phyloP scores from a whole-genome alignment of 2,329 filamentous ascomycete genomes.

The Aspergillus tubingensis region DNA sequence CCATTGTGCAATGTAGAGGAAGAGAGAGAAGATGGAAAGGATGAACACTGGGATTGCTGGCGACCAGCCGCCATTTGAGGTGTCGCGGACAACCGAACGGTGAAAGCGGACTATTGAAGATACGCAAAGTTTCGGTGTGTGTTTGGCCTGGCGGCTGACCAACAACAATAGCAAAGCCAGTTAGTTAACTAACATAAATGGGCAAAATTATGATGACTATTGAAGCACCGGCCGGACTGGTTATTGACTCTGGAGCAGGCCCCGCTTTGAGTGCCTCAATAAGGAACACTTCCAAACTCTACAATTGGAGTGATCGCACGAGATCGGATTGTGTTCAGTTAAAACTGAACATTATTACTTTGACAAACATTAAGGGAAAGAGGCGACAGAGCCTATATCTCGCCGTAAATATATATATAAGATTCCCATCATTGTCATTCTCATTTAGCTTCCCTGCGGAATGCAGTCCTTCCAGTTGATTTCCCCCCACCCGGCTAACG shows the following conservation, averaged over 20 bases:
- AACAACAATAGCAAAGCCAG: slow-evolving; percentile 9
- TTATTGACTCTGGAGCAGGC: slow-evolving; percentile 6
- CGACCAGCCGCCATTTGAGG: slow-evolving; percentile 4
- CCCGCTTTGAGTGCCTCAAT: slow-evolving; percentile 1
- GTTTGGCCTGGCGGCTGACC: neutral
- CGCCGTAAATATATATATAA: neutral
- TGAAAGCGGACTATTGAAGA: slow-evolving; percentile 11
- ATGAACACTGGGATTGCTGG: neutral
- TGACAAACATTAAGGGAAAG: neutral
- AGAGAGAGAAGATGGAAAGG: neutral
- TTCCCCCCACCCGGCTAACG: slow-evolving; percentile 21
- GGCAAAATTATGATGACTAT: neutral
- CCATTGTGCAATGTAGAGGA: neutral
- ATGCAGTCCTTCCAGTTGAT: slow-evolving; percentile 7
- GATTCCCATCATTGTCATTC: too few relatives aligned
- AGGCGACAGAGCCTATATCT: neutral
- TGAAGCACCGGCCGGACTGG: slow-evolving; percentile 1
- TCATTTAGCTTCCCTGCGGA: slow-evolving; percentile 2
- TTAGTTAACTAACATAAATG: neutral
- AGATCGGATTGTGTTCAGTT: neutral
- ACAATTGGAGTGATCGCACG: neutral
- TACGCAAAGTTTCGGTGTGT: slow-evolving; percentile 27
- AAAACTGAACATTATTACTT: neutral
- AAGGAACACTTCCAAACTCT: neutral
- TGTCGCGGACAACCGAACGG: slow-evolving; percentile 12